Percentiles rank a stretch among this genome's conserved stretches.
Conservation (phyloP, 306 rosid genomes). For the Medicago lupulina region DNA sequence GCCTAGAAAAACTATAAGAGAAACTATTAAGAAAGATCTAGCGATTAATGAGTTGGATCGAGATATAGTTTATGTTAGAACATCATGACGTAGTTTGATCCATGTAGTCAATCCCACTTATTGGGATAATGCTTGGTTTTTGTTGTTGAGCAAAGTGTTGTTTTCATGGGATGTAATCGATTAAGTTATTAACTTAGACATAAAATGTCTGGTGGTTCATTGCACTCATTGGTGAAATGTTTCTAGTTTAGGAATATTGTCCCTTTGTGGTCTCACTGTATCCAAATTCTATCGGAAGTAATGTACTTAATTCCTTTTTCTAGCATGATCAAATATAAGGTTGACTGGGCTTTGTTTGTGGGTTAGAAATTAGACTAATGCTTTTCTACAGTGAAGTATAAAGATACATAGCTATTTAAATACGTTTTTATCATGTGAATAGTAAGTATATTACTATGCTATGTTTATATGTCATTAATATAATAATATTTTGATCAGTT, state of each 20-base stretch:
- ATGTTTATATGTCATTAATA: slow-evolving; percentile 22
- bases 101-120: too few relatives aligned
- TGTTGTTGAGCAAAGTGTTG: slow-evolving; percentile 2
- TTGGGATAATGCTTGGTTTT: too few relatives aligned
- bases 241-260: slow-evolving; percentile 38
- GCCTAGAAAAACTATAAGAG: too few relatives aligned
- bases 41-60: too few relatives aligned
- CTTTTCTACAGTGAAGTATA: slow-evolving; percentile 21
- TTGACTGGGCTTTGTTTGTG: slow-evolving; percentile 30
- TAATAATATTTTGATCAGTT: slow-evolving; percentile 31
- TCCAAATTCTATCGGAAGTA: slow-evolving; percentile 24
- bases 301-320: slow-evolving; percentile 4
- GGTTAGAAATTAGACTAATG: slow-evolving; percentile 8
- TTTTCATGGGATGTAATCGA: slow-evolving; percentile 1
- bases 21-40: too few relatives aligned
- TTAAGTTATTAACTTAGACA: slow-evolving; percentile 7
- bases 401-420: not conserved
- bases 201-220: slow-evolving; percentile 19
- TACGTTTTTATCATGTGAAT: not conserved
- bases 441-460: not conserved
- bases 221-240: not conserved
- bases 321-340: not conserved
- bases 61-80: too few relatives aligned
- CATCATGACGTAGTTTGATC: too few relatives aligned
- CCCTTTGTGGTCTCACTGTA: slow-evolving; percentile 23